Evolutionary conservation across 306 rosid genomes (phyloP).

Genomic region (Malus sylvestris): DNA sequence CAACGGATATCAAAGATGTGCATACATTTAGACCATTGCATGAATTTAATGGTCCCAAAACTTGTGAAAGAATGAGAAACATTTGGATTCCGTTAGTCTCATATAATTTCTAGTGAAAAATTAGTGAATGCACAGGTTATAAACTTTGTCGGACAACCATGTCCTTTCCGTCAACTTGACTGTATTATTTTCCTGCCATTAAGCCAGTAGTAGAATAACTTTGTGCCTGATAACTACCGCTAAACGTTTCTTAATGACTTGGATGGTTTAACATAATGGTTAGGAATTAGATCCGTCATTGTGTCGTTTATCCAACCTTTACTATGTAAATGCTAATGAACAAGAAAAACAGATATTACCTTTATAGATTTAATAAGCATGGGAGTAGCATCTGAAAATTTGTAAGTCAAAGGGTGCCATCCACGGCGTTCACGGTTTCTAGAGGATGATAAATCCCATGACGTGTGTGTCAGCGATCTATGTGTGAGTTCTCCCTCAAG

Average conservation of each 20-base stretch:
- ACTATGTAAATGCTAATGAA: not conserved
- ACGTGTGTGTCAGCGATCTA: conserved; percentile 70
- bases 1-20: not conserved
- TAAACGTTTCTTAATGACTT: not conserved
- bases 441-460: conserved; percentile 86
- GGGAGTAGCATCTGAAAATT: conserved; percentile 86
- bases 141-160: not conserved
- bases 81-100: not conserved
- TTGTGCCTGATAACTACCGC: not conserved
- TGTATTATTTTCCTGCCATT: not conserved
- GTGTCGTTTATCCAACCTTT: not conserved
- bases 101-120: not conserved
- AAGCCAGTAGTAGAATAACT: not conserved
- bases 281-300: not conserved
- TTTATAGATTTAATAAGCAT: conserved; percentile 67
- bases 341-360: conserved; percentile 32
- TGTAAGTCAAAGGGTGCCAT: conserved; percentile 97
- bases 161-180: not conserved
- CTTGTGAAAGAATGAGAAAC: not conserved
- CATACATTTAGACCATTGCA: not conserved
- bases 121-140: not conserved
- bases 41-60: not conserved
- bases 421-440: conserved; percentile 72
- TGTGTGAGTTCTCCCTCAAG: conserved; percentile 79
- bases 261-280: not conserved